Evolutionary conservation across 163 green algal species (phyloP).

Genomic region (Chloromonas sp.): DNA sequence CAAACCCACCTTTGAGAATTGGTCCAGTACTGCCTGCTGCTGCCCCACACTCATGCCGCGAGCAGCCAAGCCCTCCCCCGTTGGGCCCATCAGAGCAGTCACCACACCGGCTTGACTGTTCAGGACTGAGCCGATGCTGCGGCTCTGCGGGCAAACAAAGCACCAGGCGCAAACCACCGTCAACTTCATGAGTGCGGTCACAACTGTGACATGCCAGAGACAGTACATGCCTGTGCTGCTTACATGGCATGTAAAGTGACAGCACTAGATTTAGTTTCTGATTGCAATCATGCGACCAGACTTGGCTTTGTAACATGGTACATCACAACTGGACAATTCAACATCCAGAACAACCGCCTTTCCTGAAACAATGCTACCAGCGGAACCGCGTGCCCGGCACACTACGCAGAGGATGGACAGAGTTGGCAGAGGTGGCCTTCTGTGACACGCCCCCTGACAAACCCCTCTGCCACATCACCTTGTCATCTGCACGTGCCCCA

Average conservation of each 20-base stretch:
- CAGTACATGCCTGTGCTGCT: not conserved
- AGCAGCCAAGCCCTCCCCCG: not conserved
- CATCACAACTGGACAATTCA: no score
- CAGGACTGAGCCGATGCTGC: not conserved
- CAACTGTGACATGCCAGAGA: not conserved
- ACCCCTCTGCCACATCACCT: not conserved
- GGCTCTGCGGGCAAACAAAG: not conserved
- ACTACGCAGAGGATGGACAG: no score
- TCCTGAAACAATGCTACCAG: no score
- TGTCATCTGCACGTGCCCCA: not conserved
- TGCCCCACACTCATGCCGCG: constrained; percentile 28
- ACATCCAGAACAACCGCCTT: no score
- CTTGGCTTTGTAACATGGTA: no score
- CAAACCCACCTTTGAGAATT: constrained; percentile 9
- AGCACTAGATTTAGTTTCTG: no score
- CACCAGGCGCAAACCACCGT: not conserved
- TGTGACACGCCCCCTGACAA: no score
- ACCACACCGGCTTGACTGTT: not conserved
- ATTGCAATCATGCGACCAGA: no score
- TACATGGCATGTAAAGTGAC: no score
- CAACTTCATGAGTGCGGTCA: not conserved
- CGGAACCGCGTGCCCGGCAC: no score
- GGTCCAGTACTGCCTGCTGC: constrained; percentile 31
- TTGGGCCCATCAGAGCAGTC: not conserved
- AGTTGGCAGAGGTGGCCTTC: no score